Base-by-base conservation (phyloP, 345 rosid species). In the Kernera saxatilis region DNA sequence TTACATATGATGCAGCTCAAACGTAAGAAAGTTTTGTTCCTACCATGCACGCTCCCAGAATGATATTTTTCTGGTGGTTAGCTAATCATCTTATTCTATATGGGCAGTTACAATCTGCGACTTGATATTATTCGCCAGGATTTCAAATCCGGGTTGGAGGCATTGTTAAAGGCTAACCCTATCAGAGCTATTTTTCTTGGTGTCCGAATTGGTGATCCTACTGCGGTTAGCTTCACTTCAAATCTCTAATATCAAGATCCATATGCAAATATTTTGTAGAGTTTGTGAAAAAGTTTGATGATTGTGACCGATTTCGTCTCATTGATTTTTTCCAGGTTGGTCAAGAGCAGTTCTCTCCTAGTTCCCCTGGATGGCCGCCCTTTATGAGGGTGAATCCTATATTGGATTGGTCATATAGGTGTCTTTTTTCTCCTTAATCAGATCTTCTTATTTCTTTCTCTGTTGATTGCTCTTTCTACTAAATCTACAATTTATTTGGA, bases 341-440 rank as follows among this genome's bases (percentile, higher is more conserved):
- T 62, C 99, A 94, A 80, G 98, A 94, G 75, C 99, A 88, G 68
- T 94, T 94, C 76, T 94, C 98, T 44, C 99, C 99, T 39, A 91
- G 99, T 78, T 91, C 99, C 64, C 93, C 96, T 40, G 99, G 99
- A 53, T 94, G 99, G 99, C 98, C 99, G 8, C 85, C 98, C 59
- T 94, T 94, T 77, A 94, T 94, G 98, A 88, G 99, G 78, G 93
- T 94, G 77, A 94, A 94, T 88, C 99, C 99, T 57, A 94, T 94
- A 60, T 84, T 94, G 82, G 99, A 94, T 83, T 94, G 99, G 99
- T 94, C 99, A 5, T 91, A 89, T 82, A 91, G 98, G 99, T 93
- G 39, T 79, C 25, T 30, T 26, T 19, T 69, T 29, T 26, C 49
- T 75, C 44, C 25, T 18, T 69, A 33, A 44, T 45, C 46, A 35